phyloP scores from a whole-genome alignment of 768 basidiomycete species.

The Leccinum boreale region DNA sequence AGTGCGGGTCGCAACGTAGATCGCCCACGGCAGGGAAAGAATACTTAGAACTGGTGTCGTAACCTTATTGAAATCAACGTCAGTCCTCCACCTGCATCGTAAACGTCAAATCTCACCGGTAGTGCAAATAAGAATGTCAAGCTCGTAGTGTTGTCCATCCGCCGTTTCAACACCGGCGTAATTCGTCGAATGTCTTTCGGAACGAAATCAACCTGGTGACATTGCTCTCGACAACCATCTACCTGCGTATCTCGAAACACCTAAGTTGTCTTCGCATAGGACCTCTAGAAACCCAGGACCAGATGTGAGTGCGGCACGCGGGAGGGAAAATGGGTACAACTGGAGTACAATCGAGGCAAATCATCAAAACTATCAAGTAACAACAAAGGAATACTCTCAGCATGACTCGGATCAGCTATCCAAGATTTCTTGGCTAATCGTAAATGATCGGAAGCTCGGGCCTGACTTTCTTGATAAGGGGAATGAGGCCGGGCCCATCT shows the following conservation, averaged over 20 bases:
- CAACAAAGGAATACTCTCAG: background rate
- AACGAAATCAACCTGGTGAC: slow-evolving; percentile 41
- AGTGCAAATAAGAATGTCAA: slow-evolving; percentile 62
- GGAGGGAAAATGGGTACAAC: slow-evolving; percentile 57
- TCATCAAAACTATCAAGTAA: too few species aligned
- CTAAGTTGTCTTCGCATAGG: background rate
- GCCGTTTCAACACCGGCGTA: slow-evolving; percentile 53
- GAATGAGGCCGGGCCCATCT: slow-evolving; percentile 94
- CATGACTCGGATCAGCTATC: slow-evolving; percentile 47
- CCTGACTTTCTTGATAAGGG: slow-evolving; percentile 80
- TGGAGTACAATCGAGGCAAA: background rate
- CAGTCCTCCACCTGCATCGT: background rate
- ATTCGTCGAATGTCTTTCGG: slow-evolving; percentile 21
- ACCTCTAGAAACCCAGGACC: slow-evolving; percentile 69
- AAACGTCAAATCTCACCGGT: slow-evolving; percentile 37
- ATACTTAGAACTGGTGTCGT: slow-evolving; percentile 46
- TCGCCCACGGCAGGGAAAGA: slow-evolving; percentile 55
- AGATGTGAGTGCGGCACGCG: slow-evolving; percentile 57
- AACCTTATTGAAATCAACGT: slow-evolving; percentile 19
- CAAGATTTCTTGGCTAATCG: slow-evolving; percentile 54
- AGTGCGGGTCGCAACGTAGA: slow-evolving; percentile 36
- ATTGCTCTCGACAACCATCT: background rate
- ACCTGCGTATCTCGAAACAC: background rate
- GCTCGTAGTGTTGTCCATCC: slow-evolving; percentile 51
- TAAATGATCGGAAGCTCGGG: slow-evolving; percentile 89